phyloP scores from a whole-genome alignment of 306 rosid genomes.

The Acacia acuminata region DNA sequence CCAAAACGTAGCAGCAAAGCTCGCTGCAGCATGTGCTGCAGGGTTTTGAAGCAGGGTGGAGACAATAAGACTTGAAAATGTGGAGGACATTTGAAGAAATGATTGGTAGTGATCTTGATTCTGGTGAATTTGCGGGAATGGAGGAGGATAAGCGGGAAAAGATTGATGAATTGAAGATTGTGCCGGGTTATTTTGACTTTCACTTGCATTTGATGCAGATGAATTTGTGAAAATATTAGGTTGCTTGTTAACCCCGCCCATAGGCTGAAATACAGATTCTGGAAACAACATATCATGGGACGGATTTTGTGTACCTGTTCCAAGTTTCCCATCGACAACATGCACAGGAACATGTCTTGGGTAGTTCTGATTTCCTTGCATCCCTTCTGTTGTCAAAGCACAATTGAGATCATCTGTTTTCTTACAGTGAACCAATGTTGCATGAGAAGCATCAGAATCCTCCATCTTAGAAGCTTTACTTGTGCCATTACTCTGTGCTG shows the following conservation, averaged over 20 bases:
- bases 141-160: constrained; percentile 64
- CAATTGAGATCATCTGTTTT: constrained; percentile 54
- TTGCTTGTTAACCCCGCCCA: constrained; percentile 52
- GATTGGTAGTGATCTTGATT: constrained; percentile 60
- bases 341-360: constrained; percentile 92
- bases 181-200: constrained; percentile 54
- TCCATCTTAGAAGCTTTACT: constrained; percentile 50
- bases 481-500: constrained; percentile 45
- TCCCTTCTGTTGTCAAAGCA: constrained; percentile 56
- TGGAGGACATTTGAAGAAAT: constrained; percentile 63
- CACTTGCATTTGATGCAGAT: constrained; percentile 56
- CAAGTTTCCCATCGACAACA: constrained; percentile 75
- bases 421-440: constrained; percentile 52
- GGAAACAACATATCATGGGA: constrained; percentile 50
- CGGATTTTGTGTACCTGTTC: constrained; percentile 52
- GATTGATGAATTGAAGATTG: constrained; percentile 71
- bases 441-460: constrained; percentile 43
- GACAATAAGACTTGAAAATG: constrained; percentile 74
- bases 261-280: constrained; percentile 60
- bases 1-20: constrained; percentile 82
- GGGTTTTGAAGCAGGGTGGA: constrained; percentile 87
- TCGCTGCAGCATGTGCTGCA: constrained; percentile 92
- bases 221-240: constrained; percentile 51
- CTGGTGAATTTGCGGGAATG: constrained; percentile 50
- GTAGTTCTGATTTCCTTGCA: constrained; percentile 72